Evolutionary conservation across 805 yeast species (phyloP), one percentile per base, ranked within the genome.

Genomic region (Debaryomyces tyrocola): DNA sequence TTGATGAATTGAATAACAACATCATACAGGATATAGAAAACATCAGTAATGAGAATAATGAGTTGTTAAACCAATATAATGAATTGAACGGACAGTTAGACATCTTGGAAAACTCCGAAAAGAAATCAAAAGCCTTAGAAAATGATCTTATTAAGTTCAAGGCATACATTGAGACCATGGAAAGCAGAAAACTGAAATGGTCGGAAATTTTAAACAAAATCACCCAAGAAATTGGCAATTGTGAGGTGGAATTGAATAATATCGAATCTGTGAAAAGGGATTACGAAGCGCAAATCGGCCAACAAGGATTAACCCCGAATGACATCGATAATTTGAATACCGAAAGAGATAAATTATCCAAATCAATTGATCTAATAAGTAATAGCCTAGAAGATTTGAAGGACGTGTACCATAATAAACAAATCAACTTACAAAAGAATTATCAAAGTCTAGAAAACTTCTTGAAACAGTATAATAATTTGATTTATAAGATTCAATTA

Each of bases 71-170:
- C 1, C 67, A 74, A 41, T 74, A 74, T 43, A 66, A 74, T 21
- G 69, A 67, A 20, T 54, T 82, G 1, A 60, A 72, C 34, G 64
- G 66, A 4, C 79, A 80, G 50, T 68, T 75, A 41, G 74, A 75
- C 20, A 66, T 71, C 15, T 67, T 83, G 31, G 77, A 75, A 40
- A 67, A 75, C 18, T 78, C 84, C 20, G 76, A 77, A 46, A 79
- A 78, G 57, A 83, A 84, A 59, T 59, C 81, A 4, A 73, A 72
- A 49, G 87, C 89, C 1, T 68, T 90, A 45, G 86, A 84, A 52
- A 79, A 80, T 50, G 96, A 90, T 62, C 72, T 85, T 37, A 69
- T 70, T 37, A 85, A 86, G 62, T 86, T 88, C 57, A 77, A 79
- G 55, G 84, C 82, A n/a, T 88, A 85, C 58, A 82, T 87, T 44